These are phyloP conservation scores for Cytidiella melzeri DNA, from an alignment of 768 basidiomycete genomes.

Conservation along the genomic window DNA sequence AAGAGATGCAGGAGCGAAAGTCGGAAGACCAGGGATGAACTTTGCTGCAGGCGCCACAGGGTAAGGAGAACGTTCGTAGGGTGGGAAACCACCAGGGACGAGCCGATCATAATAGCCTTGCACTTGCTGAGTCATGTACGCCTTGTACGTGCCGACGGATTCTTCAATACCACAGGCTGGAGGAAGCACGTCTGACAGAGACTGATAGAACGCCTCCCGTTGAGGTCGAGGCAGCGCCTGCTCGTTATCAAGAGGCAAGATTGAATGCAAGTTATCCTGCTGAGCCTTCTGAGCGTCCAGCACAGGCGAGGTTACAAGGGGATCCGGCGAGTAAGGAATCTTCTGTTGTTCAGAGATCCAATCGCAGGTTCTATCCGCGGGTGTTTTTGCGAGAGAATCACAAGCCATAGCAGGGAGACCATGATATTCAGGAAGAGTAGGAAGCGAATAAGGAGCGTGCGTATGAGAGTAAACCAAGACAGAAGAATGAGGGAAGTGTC, in stretches of 20 bases:
- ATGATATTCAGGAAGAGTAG: not conserved
- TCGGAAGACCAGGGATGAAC: not conserved
- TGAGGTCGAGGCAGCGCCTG: conserved; percentile 37
- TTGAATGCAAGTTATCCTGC: conserved; percentile 10
- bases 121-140: conserved; percentile 43
- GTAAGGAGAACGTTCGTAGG: not conserved
- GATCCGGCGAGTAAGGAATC: conserved; percentile 3
- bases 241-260: conserved; percentile 23
- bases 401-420: not conserved
- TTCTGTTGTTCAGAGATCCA: conserved; percentile 11
- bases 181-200: conserved; percentile 44
- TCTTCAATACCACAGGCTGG: conserved; percentile 42
- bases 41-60: not conserved
- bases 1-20: not conserved
- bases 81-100: not conserved
- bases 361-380: conserved; percentile 9
- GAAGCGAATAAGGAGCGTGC: not conserved
- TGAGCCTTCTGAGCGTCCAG: conserved; percentile 5
- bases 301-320: not conserved
- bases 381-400: not conserved
- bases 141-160: conserved; percentile 44
- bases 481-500: not conserved
- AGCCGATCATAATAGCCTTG: conserved; percentile 43
- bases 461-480: not conserved
- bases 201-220: conserved; percentile 44